Conservation (phyloP, 495 filamentous ascomycete species). For the Podospora sp. region DNA sequence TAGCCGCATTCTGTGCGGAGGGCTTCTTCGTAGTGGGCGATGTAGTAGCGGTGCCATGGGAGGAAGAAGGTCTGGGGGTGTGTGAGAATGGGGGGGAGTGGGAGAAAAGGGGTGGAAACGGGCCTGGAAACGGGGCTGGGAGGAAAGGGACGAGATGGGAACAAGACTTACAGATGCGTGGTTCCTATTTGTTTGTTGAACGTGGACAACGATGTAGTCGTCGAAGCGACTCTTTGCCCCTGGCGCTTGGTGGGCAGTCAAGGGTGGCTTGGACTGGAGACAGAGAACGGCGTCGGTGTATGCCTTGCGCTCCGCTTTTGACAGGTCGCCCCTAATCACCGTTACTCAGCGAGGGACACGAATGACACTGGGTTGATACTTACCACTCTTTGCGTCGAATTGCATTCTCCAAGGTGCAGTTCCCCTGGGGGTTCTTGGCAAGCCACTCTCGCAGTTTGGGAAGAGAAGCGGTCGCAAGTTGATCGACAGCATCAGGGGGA, state of each 20-base stretch:
- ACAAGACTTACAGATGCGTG: slow-evolving; percentile 49
- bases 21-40: slow-evolving; percentile 63
- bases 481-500: slow-evolving; percentile 26
- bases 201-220: slow-evolving; percentile 68
- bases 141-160: neutral
- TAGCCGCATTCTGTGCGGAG: slow-evolving; percentile 71
- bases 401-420: slow-evolving; percentile 31
- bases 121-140: too few relatives aligned
- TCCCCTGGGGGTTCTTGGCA: slow-evolving; percentile 29
- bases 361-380: too few relatives aligned
- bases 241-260: slow-evolving; percentile 35
- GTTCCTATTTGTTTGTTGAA: slow-evolving; percentile 61
- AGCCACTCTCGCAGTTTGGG: slow-evolving; percentile 30
- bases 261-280: slow-evolving; percentile 55
- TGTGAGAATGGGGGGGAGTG: neutral
- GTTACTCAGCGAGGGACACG: too few relatives aligned
- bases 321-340: slow-evolving; percentile 50
- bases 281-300: slow-evolving; percentile 70
- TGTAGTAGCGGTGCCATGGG: slow-evolving; percentile 70
- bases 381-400: slow-evolving; percentile 30
- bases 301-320: slow-evolving; percentile 48
- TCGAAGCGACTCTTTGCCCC: slow-evolving; percentile 54
- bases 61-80: slow-evolving; percentile 55
- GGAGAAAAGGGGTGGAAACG: neutral
- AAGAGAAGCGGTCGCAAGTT: slow-evolving; percentile 20